Percentiles rank a stretch among this genome's conserved stretches.
phyloP scores from a whole-genome alignment of 495 filamentous ascomycete species.

The Aspergillus incahuasiensis region DNA sequence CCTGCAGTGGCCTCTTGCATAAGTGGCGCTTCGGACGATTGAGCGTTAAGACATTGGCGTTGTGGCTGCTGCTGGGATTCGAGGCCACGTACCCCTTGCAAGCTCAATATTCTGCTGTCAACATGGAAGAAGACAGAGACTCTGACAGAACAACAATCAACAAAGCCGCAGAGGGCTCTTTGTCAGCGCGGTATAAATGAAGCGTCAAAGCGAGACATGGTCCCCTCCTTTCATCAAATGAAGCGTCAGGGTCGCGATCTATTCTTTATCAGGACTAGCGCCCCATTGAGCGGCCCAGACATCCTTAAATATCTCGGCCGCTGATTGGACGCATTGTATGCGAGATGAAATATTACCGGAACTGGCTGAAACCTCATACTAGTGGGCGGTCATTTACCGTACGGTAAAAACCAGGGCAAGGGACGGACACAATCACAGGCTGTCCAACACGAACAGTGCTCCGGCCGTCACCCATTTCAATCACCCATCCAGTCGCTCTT shows the following conservation, averaged over 20 bases:
- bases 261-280: background rate
- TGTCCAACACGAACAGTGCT: background rate
- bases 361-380: slow-evolving; percentile 2
- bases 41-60: background rate
- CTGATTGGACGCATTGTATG: slow-evolving; percentile 15
- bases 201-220: background rate
- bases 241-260: background rate
- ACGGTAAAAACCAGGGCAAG: background rate
- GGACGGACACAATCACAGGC: background rate
- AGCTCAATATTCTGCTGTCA: background rate
- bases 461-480: background rate
- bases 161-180: background rate
- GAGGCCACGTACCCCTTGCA: background rate
- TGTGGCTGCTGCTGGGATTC: background rate
- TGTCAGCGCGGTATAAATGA: background rate
- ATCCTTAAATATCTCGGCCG: slow-evolving; percentile 12
- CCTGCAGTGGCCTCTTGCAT: background rate
- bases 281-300: background rate
- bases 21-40: background rate
- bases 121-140: background rate
- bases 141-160: background rate
- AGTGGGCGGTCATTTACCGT: background rate
- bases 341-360: slow-evolving; percentile 18
- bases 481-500: slow-evolving; percentile 1
- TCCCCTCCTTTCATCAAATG: background rate